These are phyloP conservation scores for California macrophylla DNA, from an alignment of 441 rosid species.

Conservation along the genomic window DNA sequence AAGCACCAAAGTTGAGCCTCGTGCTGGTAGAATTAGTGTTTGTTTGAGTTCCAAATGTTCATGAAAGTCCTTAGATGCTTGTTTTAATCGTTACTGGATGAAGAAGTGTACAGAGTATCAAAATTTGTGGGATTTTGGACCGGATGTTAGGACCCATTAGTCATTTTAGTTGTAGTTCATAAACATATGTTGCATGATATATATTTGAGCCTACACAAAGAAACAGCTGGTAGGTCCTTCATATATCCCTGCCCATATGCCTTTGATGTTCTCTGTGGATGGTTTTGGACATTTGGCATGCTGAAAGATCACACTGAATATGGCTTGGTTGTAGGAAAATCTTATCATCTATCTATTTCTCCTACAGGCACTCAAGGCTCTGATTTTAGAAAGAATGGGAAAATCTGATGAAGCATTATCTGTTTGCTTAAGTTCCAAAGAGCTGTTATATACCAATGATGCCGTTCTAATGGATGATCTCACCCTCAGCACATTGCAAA, in stretches of 20 bases:
- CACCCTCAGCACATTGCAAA: conserved; percentile 90
- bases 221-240: background rate
- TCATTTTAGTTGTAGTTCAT: background rate
- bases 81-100: background rate
- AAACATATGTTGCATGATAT: background rate
- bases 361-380: conserved; percentile 72
- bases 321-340: background rate
- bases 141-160: background rate
- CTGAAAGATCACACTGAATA: background rate
- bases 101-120: background rate
- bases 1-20: background rate
- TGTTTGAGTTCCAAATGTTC: background rate
- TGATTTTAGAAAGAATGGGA: conserved; percentile 80
- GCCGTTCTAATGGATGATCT: conserved; percentile 83
- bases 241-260: background rate
- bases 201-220: background rate
- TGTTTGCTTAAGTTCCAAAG: conserved; percentile 63
- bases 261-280: background rate
- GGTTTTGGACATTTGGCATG: background rate
- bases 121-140: background rate
- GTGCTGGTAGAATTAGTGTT: background rate
- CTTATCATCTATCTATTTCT: conserved; percentile 7
- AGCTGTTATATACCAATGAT: conserved; percentile 61
- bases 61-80: background rate
- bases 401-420: conserved; percentile 69